These are phyloP conservation scores for Ascobolus immersus DNA, from an alignment of 495 filamentous ascomycete genomes.

Conservation along the genomic window DNA sequence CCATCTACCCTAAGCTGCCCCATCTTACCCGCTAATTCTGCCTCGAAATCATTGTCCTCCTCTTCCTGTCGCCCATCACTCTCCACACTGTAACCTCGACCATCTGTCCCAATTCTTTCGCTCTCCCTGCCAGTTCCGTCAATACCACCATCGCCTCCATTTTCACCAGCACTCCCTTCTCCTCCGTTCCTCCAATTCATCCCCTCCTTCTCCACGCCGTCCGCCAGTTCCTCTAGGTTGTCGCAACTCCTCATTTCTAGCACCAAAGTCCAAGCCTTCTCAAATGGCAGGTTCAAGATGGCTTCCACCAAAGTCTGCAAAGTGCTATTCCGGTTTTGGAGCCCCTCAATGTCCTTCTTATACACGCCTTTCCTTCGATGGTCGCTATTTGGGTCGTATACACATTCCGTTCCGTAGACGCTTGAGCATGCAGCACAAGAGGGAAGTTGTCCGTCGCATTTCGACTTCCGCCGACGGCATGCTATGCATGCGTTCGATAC, in stretches of 20 bases:
- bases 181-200: conserved; percentile 7
- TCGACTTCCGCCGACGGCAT: conserved; percentile 70
- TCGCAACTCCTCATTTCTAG: conserved; percentile 77
- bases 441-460: conserved; percentile 84
- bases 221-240: conserved; percentile 69
- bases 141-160: conserved; percentile 19
- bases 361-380: conserved; percentile 92
- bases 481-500: conserved; percentile 86
- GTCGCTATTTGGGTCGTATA: conserved; percentile 90
- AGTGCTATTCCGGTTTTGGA: conserved; percentile 68
- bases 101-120: too few relatives aligned
- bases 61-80: too few relatives aligned
- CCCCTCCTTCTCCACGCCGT: conserved; percentile 32
- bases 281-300: conserved; percentile 65
- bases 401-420: conserved; percentile 77
- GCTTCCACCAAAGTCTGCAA: conserved; percentile 80
- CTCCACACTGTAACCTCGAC: too few relatives aligned
- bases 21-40: conserved; percentile 75
- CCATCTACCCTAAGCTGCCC: conserved; percentile 43
- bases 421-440: conserved; percentile 85
- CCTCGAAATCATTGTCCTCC: conserved; percentile 60
- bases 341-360: conserved; percentile 73
- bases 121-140: too few relatives aligned
- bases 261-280: conserved; percentile 58
- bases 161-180: conserved; percentile 1